phyloP scores from a whole-genome alignment of 805 yeast genomes.

The Candida sonorensis region DNA sequence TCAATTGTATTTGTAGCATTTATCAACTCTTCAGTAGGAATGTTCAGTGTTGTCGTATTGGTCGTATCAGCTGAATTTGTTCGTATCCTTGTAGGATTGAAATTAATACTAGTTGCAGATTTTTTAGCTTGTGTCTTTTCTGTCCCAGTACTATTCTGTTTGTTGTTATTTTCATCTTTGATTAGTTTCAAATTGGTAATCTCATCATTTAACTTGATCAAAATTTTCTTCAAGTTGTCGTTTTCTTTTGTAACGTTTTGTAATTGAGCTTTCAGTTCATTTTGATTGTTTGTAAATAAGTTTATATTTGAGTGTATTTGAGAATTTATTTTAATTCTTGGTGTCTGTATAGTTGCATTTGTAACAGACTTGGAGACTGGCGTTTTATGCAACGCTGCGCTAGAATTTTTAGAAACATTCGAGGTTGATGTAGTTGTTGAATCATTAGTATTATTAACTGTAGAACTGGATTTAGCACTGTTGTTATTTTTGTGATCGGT shows the following conservation, averaged over 20 bases:
- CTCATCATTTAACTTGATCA: conserved; percentile 33
- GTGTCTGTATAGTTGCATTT: conserved; percentile 1
- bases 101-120: too few species aligned
- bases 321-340: conserved; percentile 22
- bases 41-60: too few species aligned
- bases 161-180: conserved; percentile 12
- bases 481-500: too few species aligned
- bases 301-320: conserved; percentile 32
- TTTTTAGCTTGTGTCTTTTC: too few species aligned
- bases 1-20: conserved; percentile 22
- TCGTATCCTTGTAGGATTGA: too few species aligned
- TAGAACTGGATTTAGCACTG: too few species aligned
- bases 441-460: neutral
- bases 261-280: conserved; percentile 31
- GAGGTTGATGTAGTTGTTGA: too few species aligned
- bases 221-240: conserved; percentile 34
- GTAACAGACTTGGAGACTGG: neutral
- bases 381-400: too few species aligned
- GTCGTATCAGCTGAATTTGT: too few species aligned
- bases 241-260: conserved; percentile 37
- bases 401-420: conserved; percentile 3
- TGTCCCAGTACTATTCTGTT: neutral
- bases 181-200: conserved; percentile 26
- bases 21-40: conserved; percentile 2
- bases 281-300: conserved; percentile 23